Percentiles rank a stretch among this genome's conserved stretches.
phyloP scores from a whole-genome alignment of 2,329 filamentous ascomycete genomes.

The Chalara sp. region DNA sequence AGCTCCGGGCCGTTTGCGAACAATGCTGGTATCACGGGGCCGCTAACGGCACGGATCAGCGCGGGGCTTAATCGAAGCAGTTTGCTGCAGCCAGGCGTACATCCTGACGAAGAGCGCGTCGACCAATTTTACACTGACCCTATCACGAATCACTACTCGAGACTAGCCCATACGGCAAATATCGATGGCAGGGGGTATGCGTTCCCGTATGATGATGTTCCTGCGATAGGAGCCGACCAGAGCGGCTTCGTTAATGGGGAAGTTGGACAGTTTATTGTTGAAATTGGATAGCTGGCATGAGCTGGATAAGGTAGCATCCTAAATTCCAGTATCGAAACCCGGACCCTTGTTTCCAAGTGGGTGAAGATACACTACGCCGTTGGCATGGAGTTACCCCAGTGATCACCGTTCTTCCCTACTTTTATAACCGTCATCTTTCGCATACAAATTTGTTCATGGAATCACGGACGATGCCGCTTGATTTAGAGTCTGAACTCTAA shows the following conservation, averaged over 20 bases:
- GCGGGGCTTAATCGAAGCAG: constrained; percentile 18
- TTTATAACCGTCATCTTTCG: too few species aligned
- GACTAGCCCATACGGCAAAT: constrained; percentile 53
- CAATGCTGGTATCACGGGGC: constrained; percentile 14
- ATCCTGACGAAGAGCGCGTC: constrained; percentile 44
- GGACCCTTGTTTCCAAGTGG: too few species aligned
- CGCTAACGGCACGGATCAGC: constrained; percentile 13
- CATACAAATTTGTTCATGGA: too few species aligned
- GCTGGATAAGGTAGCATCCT: too few species aligned
- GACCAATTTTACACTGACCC: constrained; percentile 45
- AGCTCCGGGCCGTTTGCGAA: constrained; percentile 51
- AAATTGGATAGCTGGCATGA: constrained; percentile 3
- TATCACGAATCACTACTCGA: constrained; percentile 58
- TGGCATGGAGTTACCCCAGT: too few species aligned
- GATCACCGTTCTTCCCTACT: too few species aligned
- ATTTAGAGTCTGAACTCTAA: too few species aligned
- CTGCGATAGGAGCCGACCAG: constrained; percentile 51
- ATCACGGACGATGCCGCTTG: too few species aligned
- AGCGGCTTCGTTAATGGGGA: constrained; percentile 49
- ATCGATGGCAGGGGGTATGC: constrained; percentile 54
- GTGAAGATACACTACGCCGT: too few species aligned
- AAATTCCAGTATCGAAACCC: too few species aligned
- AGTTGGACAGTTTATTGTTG: constrained; percentile 13
- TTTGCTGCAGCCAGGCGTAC: constrained; percentile 31
- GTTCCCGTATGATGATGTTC: constrained; percentile 65